These are phyloP conservation scores for Sugiyamaella castrensis DNA, from an alignment of 1,139 yeast genomes.

Conservation along the genomic window DNA sequence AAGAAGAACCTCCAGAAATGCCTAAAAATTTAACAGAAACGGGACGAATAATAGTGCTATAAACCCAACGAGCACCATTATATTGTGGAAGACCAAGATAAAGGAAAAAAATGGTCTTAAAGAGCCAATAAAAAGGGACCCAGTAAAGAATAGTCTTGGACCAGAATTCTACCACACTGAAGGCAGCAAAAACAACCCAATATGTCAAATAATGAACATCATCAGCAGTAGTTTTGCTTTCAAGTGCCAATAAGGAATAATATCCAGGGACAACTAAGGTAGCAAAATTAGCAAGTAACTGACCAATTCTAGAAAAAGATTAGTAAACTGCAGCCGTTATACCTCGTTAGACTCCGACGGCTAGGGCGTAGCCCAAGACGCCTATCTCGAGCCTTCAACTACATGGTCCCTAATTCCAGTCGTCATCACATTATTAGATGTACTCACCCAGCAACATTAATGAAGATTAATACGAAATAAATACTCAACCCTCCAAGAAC, in stretches of 20 bases:
- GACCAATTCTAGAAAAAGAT: conserved; percentile 55
- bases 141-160: conserved; percentile 86
- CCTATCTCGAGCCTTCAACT: no score
- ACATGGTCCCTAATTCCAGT: no score
- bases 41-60: conserved; percentile 65
- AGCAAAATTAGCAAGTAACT: conserved; percentile 85
- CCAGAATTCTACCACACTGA: conserved; percentile 94
- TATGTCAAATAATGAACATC: conserved; percentile 87
- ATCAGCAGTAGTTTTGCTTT: conserved; percentile 62
- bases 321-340: background rate
- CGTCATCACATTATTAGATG: background rate
- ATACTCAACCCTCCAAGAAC: conserved; percentile 60
- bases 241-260: conserved; percentile 79
- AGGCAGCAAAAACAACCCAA: conserved; percentile 94
- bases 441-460: conserved; percentile 78
- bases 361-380: background rate
- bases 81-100: conserved; percentile 86
- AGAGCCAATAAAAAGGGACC: conserved; percentile 94
- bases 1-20: conserved; percentile 30
- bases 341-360: background rate
- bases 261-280: conserved; percentile 91
- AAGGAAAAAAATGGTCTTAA: conserved; percentile 83
- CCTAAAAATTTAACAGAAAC: conserved; percentile 56
- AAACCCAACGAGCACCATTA: conserved; percentile 79
- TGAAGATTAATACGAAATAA: conserved; percentile 74